These are phyloP conservation scores for Solanum ahanhuiri DNA, from an alignment of 257 asterid genomes.

Conservation along the genomic window DNA sequence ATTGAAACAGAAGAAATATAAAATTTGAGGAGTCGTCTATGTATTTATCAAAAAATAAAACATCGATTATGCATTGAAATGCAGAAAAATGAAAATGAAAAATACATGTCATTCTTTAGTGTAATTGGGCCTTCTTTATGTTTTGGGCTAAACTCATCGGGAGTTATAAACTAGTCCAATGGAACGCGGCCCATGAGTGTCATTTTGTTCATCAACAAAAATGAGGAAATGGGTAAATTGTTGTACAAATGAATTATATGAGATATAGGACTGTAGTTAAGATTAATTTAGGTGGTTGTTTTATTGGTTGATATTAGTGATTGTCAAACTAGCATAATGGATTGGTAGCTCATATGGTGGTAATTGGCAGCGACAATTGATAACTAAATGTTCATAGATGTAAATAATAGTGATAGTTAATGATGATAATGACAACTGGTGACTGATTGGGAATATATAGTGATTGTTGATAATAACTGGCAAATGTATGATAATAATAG, in stretches of 20 bases:
- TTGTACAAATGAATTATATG: not conserved
- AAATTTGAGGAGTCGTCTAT: not conserved
- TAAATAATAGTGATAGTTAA: not conserved
- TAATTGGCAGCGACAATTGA: not conserved
- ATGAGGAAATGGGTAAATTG: not conserved
- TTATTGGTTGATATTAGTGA: not conserved
- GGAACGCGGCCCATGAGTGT: not conserved
- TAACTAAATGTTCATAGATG: not conserved
- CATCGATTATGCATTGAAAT: not conserved
- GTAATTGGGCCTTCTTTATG: not conserved
- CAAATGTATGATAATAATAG: not conserved
- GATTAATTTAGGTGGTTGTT: not conserved
- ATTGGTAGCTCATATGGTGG: not conserved
- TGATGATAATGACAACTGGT: not conserved
- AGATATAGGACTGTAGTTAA: not conserved
- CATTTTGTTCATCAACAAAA: not conserved
- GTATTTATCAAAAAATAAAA: not conserved
- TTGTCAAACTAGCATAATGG: not conserved
- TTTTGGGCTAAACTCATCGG: not conserved
- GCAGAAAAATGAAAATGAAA: not conserved
- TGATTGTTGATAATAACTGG: not conserved
- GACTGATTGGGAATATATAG: not conserved
- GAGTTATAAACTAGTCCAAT: not conserved
- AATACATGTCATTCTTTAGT: not conserved
- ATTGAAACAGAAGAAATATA: not conserved